Evolutionary conservation across 495 filamentous ascomycete genomes (phyloP), one percentile per base, ranked within the genome.

Genomic region (Paragyromitra xinjiangensis): DNA sequence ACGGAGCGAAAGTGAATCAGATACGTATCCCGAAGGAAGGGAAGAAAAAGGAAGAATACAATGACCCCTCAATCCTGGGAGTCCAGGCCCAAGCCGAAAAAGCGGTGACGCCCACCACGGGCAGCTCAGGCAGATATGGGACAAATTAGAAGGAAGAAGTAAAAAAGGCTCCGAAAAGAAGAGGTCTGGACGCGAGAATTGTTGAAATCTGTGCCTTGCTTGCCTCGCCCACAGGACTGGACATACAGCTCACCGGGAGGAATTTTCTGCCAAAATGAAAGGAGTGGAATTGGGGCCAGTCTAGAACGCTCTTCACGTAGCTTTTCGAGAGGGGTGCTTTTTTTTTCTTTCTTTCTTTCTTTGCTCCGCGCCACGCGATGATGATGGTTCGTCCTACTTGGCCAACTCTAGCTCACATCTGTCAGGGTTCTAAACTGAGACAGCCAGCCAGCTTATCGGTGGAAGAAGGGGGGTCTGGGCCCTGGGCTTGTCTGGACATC

Each of bases 81-180:
- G 69, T 42, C 74, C 74, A 77, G 74, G 74, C 69, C 69, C 68
- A 50, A 14, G 58, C 45, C 48, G 70, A 29, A 63, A 63, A 71
- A 53, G 22, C 66, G 12, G 44, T 50, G 16, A 71, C 42, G 56
- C 42, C 26, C 42, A 40, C 12, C 29, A 3, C 3, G 11, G 34
- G 40, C 58, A 64, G 11, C 34, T 19, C 55, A 67, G 45, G 22
- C n/a, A n/a, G 64, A 40, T 44, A 29, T 29, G 26, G 26, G 45
- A 50, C 44, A 24, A 24, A 24, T 16, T 6, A 16, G 26, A 40
- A 19, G 48, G 50, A 24, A 34, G 39, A 45, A 64, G 16, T 62
- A 45, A 59, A 69, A 69, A 11, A 66, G 45, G 29, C 16, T 48
- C 8, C 3, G 48, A 40, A 55, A 68, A 29, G 22, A 37, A 2